These are phyloP conservation scores for Beauveria rudraprayagi DNA, from an alignment of 2,329 filamentous ascomycete genomes.

Conservation along the genomic window DNA sequence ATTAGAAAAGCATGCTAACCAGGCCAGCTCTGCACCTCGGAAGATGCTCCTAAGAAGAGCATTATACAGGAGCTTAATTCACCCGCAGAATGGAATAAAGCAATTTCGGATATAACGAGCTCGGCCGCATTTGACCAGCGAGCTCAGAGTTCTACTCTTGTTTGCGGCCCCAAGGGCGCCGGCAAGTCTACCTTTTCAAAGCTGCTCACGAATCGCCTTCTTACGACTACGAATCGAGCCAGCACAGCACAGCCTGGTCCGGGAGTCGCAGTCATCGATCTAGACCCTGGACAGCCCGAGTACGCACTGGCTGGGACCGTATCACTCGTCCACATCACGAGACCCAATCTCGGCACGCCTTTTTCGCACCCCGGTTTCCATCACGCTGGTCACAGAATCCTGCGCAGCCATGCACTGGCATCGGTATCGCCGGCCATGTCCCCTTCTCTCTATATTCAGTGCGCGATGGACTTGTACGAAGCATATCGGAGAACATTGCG, in stretches of 20 bases:
- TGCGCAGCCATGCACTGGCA: conserved; percentile 60
- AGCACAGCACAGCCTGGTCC: conserved; percentile 12
- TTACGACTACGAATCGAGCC: conserved; percentile 37
- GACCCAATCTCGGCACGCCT: conserved; percentile 56
- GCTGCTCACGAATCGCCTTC: conserved; percentile 56
- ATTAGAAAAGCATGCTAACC: conserved; percentile 17
- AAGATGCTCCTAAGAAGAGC: conserved; percentile 41
- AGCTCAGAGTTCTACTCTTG: conserved; percentile 38
- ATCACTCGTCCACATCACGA: conserved; percentile 53
- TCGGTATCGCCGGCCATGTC: conserved; percentile 58
- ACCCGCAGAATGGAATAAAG: conserved; percentile 53
- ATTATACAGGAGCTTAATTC: conserved; percentile 47
- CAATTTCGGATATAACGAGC: conserved; percentile 38
- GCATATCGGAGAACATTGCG: conserved; percentile 43
- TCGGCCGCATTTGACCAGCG: conserved; percentile 22
- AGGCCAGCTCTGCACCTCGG: conserved; percentile 43
- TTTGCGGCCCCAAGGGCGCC: conserved; percentile 63
- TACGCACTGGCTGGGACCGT: conserved; percentile 63
- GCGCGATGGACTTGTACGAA: conserved; percentile 53
- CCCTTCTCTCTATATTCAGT: conserved; percentile 57
- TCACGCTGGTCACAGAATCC: conserved; percentile 27
- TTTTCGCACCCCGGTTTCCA: conserved; percentile 50
- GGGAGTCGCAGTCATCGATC: conserved; percentile 55
- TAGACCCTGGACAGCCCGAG: conserved; percentile 72
- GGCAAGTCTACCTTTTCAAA: conserved; percentile 70